Evolutionary conservation across 2,329 filamentous ascomycete species (phyloP).

Genomic region (Fusarium mangiferae): DNA sequence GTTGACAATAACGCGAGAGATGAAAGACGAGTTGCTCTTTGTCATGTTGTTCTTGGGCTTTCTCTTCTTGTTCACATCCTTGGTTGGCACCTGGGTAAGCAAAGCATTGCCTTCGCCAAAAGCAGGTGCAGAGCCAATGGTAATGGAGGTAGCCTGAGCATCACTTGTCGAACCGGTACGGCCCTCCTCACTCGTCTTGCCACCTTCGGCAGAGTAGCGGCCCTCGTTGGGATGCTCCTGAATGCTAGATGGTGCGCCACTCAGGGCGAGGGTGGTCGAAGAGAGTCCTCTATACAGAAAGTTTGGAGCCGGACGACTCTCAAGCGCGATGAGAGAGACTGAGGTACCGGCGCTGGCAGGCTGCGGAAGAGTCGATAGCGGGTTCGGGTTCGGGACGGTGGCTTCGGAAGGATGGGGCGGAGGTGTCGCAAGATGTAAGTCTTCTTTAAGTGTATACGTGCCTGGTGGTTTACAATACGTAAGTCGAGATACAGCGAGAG

Average conservation of each 20-base stretch:
- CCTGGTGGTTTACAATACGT: conserved; percentile 60
- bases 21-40: conserved; percentile 98
- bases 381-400: conserved; percentile 87
- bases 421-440: conserved; percentile 90
- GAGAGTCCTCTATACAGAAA: conserved; percentile 66
- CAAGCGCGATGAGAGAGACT: conserved; percentile 79
- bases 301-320: conserved; percentile 66
- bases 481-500: conserved; percentile 8
- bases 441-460: conserved; percentile 90
- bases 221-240: conserved; percentile 71
- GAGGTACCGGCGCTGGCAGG: conserved; percentile 89
- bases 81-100: conserved; percentile 69
- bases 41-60: conserved; percentile 99
- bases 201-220: conserved; percentile 69
- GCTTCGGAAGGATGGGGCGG: conserved; percentile 96
- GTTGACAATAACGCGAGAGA: conserved; percentile 94
- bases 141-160: conserved; percentile 54
- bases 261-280: conserved; percentile 59
- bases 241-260: conserved; percentile 60
- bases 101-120: conserved; percentile 90
- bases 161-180: conserved; percentile 65
- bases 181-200: conserved; percentile 67
- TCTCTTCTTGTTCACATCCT: conserved; percentile 81
- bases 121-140: conserved; percentile 65
- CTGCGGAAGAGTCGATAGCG: conserved; percentile 83